These are phyloP conservation scores for Boletus fagicola DNA, from an alignment of 768 basidiomycete species.

Conservation along the genomic window DNA sequence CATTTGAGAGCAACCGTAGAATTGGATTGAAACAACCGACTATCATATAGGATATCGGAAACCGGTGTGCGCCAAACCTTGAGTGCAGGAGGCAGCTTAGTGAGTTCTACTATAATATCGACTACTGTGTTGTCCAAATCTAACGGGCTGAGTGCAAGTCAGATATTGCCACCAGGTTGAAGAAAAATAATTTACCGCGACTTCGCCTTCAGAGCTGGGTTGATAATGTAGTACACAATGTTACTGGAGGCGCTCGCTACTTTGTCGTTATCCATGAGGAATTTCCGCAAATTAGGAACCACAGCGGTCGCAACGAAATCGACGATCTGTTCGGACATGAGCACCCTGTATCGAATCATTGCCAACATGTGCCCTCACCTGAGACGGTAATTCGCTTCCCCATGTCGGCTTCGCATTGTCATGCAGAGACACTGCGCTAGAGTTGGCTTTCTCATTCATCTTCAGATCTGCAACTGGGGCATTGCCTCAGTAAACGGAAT, in stretches of 20 bases:
- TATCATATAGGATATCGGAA: constrained; percentile 79
- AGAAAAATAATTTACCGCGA: constrained; percentile 48
- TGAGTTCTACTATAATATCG: constrained; percentile 73
- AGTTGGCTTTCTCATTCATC: constrained; percentile 61
- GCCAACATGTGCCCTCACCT: constrained; percentile 27
- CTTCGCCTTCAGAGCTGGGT: constrained; percentile 76
- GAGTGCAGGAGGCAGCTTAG: constrained; percentile 67
- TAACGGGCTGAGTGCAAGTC: constrained; percentile 55
- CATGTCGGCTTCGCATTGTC: constrained; percentile 30
- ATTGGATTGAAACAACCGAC: constrained; percentile 78
- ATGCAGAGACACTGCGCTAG: constrained; percentile 41
- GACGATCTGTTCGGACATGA: constrained; percentile 53
- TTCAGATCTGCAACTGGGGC: constrained; percentile 38
- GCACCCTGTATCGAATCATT: not conserved
- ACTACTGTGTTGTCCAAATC: constrained; percentile 71
- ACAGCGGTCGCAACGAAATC: constrained; percentile 65
- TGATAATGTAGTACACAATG: constrained; percentile 80
- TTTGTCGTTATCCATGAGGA: constrained; percentile 84
- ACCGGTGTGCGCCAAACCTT: constrained; percentile 87
- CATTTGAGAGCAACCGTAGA: constrained; percentile 59
- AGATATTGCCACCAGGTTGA: not conserved
- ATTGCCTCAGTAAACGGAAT: constrained; percentile 1
- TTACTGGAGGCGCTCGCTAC: constrained; percentile 76
- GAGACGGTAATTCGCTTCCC: constrained; percentile 29
- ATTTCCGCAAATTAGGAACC: constrained; percentile 72